Percentiles rank a stretch among this genome's conserved stretches.
These are phyloP conservation scores for Ascomycota sp. DNA, from an alignment of 2,329 filamentous ascomycete species.

Conservation along the genomic window DNA sequence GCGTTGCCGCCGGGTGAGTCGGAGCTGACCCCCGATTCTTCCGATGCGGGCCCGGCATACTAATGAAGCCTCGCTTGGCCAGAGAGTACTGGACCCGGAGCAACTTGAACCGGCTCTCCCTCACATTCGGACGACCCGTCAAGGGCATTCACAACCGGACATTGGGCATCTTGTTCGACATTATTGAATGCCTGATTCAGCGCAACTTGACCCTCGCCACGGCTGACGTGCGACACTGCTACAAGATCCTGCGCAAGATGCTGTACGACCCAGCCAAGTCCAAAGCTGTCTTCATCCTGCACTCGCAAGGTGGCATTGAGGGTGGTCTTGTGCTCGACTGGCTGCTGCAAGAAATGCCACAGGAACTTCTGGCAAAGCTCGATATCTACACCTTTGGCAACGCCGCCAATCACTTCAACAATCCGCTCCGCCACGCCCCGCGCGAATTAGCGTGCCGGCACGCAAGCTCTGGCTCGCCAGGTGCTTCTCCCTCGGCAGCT, in stretches of 20 bases:
- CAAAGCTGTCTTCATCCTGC: slow-evolving; percentile 54
- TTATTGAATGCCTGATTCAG: slow-evolving; percentile 60
- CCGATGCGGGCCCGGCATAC: no score
- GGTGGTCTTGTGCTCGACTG: slow-evolving; percentile 55
- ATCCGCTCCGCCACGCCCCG: slow-evolving; percentile 36
- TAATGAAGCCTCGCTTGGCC: no score
- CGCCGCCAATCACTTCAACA: slow-evolving; percentile 67
- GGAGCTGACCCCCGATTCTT: no score
- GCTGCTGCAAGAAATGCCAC: slow-evolving; percentile 51
- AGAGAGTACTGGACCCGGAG: slow-evolving; percentile 46
- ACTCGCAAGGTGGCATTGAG: slow-evolving; percentile 62
- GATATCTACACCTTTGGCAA: slow-evolving; percentile 66
- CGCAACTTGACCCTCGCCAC: slow-evolving; percentile 56
- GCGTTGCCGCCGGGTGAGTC: slow-evolving; percentile 40
- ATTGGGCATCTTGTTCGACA: slow-evolving; percentile 53
- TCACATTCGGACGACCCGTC: slow-evolving; percentile 52
- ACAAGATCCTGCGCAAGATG: slow-evolving; percentile 38
- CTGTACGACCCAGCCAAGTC: slow-evolving; percentile 39
- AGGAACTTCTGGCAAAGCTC: slow-evolving; percentile 43
- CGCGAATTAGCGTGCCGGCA: no score
- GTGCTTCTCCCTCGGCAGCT: slow-evolving; percentile 14
- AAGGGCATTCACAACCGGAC: slow-evolving; percentile 60
- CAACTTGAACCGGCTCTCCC: slow-evolving; percentile 49
- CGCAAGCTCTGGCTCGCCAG: no score
- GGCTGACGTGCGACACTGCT: slow-evolving; percentile 41